Percentiles rank a stretch among this genome's conserved stretches.
Conservation (phyloP, 345 rosid genomes). For the thale cress (Arabidopsis thaliana) region DNA sequence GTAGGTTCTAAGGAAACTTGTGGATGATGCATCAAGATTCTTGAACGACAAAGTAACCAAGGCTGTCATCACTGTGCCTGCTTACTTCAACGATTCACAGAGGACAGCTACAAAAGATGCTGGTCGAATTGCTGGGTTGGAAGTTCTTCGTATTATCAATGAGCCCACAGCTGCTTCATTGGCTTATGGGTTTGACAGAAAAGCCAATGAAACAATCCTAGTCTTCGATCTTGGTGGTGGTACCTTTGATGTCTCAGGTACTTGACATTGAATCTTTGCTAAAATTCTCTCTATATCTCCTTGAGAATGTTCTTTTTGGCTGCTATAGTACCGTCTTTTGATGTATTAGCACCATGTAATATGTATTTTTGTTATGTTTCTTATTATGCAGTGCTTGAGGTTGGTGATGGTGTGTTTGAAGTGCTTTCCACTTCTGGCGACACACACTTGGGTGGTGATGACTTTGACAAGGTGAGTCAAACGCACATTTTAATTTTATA, state of each 20-base stretch:
- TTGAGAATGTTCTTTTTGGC: neutral
- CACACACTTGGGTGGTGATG: conserved; percentile 99
- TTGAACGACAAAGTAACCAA: conserved; percentile 71
- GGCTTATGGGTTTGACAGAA: conserved; percentile 97
- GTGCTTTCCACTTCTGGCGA: conserved; percentile 99
- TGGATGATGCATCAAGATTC: conserved; percentile 90
- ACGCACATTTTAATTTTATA: neutral
- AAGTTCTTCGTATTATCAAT: conserved; percentile 90
- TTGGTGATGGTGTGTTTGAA: conserved; percentile 99
- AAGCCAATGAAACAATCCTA: conserved; percentile 91
- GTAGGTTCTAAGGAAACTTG: conserved; percentile 95
- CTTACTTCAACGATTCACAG: conserved; percentile 87
- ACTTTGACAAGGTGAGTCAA: conserved; percentile 80
- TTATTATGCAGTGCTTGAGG: conserved; percentile 80
- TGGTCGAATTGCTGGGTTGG: conserved; percentile 83
- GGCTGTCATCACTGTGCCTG: conserved; percentile 80
- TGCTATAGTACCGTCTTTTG: no score
- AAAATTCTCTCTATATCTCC: neutral
- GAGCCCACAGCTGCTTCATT: conserved; percentile 98
- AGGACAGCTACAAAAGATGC: conserved; percentile 99
- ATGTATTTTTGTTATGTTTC: neutral
- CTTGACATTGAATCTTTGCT: neutral
- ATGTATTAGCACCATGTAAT: neutral
- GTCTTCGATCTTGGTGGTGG: conserved; percentile 99
- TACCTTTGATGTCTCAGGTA: conserved; percentile 99